Evolutionary conservation across 805 yeast genomes (phyloP), one percentile per base, ranked within the genome.

Genomic region (Ogataea henricii): DNA sequence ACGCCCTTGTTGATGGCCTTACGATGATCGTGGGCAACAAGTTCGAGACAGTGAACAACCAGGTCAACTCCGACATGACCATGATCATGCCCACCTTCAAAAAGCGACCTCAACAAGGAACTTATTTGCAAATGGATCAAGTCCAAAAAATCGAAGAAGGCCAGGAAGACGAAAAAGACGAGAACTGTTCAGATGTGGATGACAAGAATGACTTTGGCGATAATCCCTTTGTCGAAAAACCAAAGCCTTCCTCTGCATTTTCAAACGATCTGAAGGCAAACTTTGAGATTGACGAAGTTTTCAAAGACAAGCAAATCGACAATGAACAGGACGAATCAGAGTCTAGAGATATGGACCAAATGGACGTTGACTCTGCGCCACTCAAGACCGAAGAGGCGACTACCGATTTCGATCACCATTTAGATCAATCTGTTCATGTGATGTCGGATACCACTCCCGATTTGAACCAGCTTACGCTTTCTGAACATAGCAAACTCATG

Each of bases 61-160:
- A 40, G 6, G 45, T 53, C 17, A 56, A 52, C n/a, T 58, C 67
- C 5, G 74, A 69, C 47, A 66, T 71, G 69, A 69, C 75, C 0
- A 70, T 65, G 70, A 59, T 71, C 2, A 53, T 68, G 45, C 72
- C 75, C 1, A 60, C 53, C 6, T 54, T 60, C 43, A 53, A 49
- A 25, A 46, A 35, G 4, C 17, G 37, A 6, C 7, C 25, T 13
- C 46, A 35, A 6, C 39, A 35, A 40, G 32, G 39, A 43, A 10
- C 40, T 20, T 25, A 7, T 20, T 26, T 43, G 5, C 46, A 34
- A 17, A 26, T 45, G 47, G 41, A 49, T 14, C 41, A 33, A 6
- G 39, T 38, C 29, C 22, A 18, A n/a, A 49, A 32, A 17, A 47
- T 51, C 22, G 47, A 48, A 3, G 45, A 43, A n/a, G 41, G 33